Evolutionary conservation across 2,329 filamentous ascomycete species (phyloP).

Genomic region (Penicillium sp.): DNA sequence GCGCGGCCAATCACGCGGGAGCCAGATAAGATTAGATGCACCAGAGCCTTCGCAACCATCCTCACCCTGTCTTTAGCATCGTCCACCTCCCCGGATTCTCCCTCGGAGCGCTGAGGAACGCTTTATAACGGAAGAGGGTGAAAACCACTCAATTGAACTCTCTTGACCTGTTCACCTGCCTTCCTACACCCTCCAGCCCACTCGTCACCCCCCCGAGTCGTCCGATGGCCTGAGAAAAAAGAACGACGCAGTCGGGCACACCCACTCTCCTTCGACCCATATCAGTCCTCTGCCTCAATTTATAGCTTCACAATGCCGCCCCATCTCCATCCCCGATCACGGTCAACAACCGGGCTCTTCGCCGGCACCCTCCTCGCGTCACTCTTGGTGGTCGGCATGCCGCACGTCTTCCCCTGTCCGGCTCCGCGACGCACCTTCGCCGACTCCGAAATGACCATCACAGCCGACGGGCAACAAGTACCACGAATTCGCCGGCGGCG

Average conservation of each 20-base stretch:
- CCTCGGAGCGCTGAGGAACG: background rate
- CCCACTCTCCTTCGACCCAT: slow-evolving; percentile 13
- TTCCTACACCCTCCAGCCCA: background rate
- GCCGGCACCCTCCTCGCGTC: slow-evolving; percentile 85
- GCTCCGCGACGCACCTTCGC: slow-evolving; percentile 72
- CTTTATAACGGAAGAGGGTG: background rate
- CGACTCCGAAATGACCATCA: slow-evolving; percentile 57
- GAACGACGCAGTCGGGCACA: slow-evolving; percentile 8
- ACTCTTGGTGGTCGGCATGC: slow-evolving; percentile 87
- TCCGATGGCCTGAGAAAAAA: slow-evolving; percentile 24
- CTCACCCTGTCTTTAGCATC: slow-evolving; percentile 10
- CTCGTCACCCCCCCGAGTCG: slow-evolving; percentile 4
- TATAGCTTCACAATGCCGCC: slow-evolving; percentile 62
- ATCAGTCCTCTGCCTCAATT: slow-evolving; percentile 3
- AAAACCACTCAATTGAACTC: slow-evolving; percentile 15
- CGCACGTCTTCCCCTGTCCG: slow-evolving; percentile 88
- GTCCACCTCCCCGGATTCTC: slow-evolving; percentile 4
- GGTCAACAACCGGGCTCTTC: slow-evolving; percentile 91
- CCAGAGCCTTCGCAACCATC: slow-evolving; percentile 28
- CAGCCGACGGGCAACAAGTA: slow-evolving; percentile 44
- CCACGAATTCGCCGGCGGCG: slow-evolving; percentile 37
- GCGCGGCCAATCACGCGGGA: slow-evolving; percentile 28
- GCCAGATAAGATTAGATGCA: slow-evolving; percentile 43
- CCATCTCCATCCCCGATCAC: slow-evolving; percentile 86
- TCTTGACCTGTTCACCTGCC: background rate